A percentile compares a stretch with the other conserved stretches of the same genome.
These are phyloP conservation scores for Termitomyces bulborhizus DNA, from an alignment of 768 basidiomycete genomes.

Conservation along the genomic window DNA sequence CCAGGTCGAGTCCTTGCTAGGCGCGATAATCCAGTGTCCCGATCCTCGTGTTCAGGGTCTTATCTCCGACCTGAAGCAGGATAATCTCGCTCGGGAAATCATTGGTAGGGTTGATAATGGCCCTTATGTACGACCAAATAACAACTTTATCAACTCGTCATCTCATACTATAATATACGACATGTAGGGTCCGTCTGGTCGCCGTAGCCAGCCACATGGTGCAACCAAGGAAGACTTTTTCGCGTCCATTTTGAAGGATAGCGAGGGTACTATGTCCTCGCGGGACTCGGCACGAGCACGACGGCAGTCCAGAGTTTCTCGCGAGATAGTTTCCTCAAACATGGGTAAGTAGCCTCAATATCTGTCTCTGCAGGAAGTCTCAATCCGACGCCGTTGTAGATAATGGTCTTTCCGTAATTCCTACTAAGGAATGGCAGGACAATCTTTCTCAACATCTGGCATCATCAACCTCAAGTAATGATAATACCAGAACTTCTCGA, in stretches of 20 bases:
- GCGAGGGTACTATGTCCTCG: constrained; percentile 32
- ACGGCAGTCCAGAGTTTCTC: constrained; percentile 69
- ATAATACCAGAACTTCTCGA: constrained; percentile 11
- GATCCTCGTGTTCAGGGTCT: constrained; percentile 59
- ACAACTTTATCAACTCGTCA: neutral
- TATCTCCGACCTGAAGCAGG: constrained; percentile 58
- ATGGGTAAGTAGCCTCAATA: constrained; percentile 32
- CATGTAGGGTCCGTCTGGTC: constrained; percentile 61
- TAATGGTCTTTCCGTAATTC: constrained; percentile 52
- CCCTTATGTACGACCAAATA: constrained; percentile 54
- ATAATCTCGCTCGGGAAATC: constrained; percentile 74
- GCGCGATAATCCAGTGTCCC: constrained; percentile 68
- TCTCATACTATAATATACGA: neutral
- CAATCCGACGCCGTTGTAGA: constrained; percentile 29
- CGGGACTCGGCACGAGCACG: constrained; percentile 57
- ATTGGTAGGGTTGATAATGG: constrained; percentile 70
- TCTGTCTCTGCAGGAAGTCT: neutral
- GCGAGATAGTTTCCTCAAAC: constrained; percentile 74
- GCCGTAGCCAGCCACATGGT: constrained; percentile 50
- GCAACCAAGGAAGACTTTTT: constrained; percentile 77
- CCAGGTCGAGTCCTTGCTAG: constrained; percentile 86
- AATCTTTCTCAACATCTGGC: constrained; percentile 53
- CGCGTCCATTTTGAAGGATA: constrained; percentile 63
- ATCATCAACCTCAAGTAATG: constrained; percentile 21
- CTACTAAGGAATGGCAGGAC: constrained; percentile 77